These are phyloP conservation scores for Croton setiger DNA, from an alignment of 441 rosid genomes.

Conservation along the genomic window DNA sequence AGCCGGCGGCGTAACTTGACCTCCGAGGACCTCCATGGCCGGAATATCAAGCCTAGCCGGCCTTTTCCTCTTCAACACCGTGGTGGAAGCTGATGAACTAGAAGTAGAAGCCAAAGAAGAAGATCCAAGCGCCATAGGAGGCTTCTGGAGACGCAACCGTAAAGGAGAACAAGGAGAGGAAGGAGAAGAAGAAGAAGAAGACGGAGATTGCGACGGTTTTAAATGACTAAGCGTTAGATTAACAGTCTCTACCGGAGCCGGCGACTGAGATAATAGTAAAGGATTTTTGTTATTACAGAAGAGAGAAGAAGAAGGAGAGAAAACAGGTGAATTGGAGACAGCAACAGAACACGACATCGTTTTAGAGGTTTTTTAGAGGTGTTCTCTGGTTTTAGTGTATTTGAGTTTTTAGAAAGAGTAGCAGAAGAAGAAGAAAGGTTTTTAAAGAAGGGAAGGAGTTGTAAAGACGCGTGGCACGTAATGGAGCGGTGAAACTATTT, in stretches of 20 bases:
- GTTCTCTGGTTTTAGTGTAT: neutral
- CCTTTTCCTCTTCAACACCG: conserved; percentile 64
- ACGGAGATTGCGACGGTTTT: conserved; percentile 34
- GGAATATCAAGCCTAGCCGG: conserved; percentile 70
- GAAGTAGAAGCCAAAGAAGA: conserved; percentile 23
- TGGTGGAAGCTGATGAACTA: conserved; percentile 10
- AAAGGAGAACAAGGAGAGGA: conserved; percentile 30
- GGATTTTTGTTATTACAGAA: conserved; percentile 57
- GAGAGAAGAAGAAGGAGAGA: conserved; percentile 66
- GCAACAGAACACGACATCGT: conserved; percentile 79
- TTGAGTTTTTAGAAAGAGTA: neutral
- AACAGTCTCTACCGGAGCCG: conserved; percentile 40
- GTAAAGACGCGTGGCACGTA: no score
- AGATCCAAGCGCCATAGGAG: conserved; percentile 16
- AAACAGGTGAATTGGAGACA: conserved; percentile 68
- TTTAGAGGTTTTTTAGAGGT: neutral
- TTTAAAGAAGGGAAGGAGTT: no score
- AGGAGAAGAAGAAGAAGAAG: conserved; percentile 33
- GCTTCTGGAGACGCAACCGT: conserved; percentile 25
- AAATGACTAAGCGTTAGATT: conserved; percentile 40
- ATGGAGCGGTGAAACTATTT: neutral
- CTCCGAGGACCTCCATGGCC: conserved; percentile 25
- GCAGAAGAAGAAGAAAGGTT: neutral
- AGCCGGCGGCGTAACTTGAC: conserved; percentile 28
- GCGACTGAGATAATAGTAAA: conserved; percentile 26